Conservation (phyloP, 2,329 filamentous ascomycete genomes). For the Pezicula rhizophila region DNA sequence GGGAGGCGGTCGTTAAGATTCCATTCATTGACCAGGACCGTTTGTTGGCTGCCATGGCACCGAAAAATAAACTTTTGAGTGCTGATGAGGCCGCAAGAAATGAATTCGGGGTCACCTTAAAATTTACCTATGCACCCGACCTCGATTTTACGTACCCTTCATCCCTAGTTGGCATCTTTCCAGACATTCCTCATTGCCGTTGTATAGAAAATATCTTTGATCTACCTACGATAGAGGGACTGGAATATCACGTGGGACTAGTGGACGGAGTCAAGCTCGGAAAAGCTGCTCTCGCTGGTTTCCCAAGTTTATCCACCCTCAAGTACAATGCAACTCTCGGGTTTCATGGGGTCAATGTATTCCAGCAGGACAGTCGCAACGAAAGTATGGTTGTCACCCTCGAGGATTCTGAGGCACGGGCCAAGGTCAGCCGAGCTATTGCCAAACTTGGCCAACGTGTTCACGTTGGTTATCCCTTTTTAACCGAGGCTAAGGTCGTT, state of each 20-base stretch:
- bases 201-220: conserved; percentile 97
- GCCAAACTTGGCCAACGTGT: conserved; percentile 77
- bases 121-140: conserved; percentile 80
- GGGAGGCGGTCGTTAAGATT: conserved; percentile 98
- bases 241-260: conserved; percentile 78
- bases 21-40: conserved; percentile 95
- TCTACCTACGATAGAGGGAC: conserved; percentile 81
- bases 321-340: conserved; percentile 76
- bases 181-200: conserved; percentile 77
- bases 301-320: conserved; percentile 82
- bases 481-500: conserved; percentile 87
- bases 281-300: conserved; percentile 79
- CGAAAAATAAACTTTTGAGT: conserved; percentile 72
- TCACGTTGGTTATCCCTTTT: conserved; percentile 88
- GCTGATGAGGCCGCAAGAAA: conserved; percentile 78
- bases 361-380: conserved; percentile 92
- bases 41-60: conserved; percentile 76
- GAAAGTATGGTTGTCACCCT: conserved; percentile 93
- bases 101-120: conserved; percentile 84
- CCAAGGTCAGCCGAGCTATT: conserved; percentile 67
- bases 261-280: conserved; percentile 81
- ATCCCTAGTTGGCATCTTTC: conserved; percentile 83
- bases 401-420: conserved; percentile 64
- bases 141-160: conserved; percentile 81
- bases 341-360: conserved; percentile 88